Base-by-base conservation (phyloP, 345 rosid genomes). In the Clarkia xantiana region DNA sequence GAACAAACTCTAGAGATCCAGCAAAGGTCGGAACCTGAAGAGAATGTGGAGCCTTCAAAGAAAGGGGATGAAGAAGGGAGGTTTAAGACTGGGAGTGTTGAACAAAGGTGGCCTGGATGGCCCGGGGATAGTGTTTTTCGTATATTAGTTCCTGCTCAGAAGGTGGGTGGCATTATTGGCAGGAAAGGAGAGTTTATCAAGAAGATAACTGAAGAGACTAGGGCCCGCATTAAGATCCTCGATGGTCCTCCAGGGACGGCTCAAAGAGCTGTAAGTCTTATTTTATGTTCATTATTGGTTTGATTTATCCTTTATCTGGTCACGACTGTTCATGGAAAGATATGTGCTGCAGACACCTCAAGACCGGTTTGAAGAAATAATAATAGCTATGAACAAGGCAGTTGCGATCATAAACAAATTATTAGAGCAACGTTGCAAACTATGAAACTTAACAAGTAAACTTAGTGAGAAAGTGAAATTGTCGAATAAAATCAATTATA, bases 71-170 rank as follows among this genome's bases (percentile, higher is more conserved):
- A 65, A 58, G 80, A 69, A 40, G 74, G 42, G 15, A 60, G 57
- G 52, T 56, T 58, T 9, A 57, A 46, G 9, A 69, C 15, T 64
- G 86, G 62, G 51, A 76, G 58, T 16, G 81, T 60, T 52, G 99
- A 87, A 68, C 82, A 82, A 71, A 84, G 58, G 78, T 93, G 99
- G 99, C 97, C 94, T n/a, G 99, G 99, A 60, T 87, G 99, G 99
- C 99, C 99, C 9, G 97, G 99, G 61, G 99, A 93, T 79, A 84
- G 88, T 20, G 97, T 93, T 19, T 93, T 93, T 49, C 84, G 99
- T 36, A 84, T 93, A 94, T 60, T 93, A 70, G 99, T 93, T 62
- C 97, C 97, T 54, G 97, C 94, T 10, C 97, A 84, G 56, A 93
- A 87, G 71, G 95, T 93, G 55, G 97, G 97, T 48, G 82, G 99